Percentiles rank a stretch among this genome's conserved stretches.
Evolutionary conservation across 148 eudicot genomes (phyloP).

Genomic region (Dianthus caryophyllus): DNA sequence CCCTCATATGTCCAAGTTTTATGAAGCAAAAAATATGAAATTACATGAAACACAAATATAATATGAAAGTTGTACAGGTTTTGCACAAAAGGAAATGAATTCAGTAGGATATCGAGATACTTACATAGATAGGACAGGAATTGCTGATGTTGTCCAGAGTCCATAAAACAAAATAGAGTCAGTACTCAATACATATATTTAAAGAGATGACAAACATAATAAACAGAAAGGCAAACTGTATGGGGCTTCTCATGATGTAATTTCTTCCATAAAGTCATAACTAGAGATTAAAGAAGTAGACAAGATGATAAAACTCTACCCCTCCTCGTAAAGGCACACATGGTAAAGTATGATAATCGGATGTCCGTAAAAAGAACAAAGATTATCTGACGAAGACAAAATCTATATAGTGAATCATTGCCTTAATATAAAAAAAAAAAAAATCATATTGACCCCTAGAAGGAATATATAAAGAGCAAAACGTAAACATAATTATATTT

Average conservation of each 20-base stretch:
- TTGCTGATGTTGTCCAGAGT: conserved; percentile 56
- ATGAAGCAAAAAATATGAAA: not conserved
- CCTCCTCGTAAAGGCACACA: too few relatives aligned
- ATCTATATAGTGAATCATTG: not conserved
- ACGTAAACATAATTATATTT: too few relatives aligned
- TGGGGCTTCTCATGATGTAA: not conserved
- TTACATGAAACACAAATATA: not conserved
- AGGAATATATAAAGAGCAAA: not conserved
- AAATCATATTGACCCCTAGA: not conserved
- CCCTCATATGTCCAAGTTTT: not conserved
- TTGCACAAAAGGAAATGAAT: not conserved
- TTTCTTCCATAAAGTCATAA: not conserved
- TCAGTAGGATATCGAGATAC: conserved; percentile 22
- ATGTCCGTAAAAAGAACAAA: too few relatives aligned
- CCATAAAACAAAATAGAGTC: conserved; percentile 25
- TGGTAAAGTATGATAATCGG: too few relatives aligned
- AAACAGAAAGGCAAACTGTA: not conserved
- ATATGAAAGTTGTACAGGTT: conserved; percentile 4
- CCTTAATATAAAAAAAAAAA: not conserved
- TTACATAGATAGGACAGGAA: conserved; percentile 97
- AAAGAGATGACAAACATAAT: not conserved
- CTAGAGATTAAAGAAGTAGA: not conserved
- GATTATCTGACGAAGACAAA: not conserved
- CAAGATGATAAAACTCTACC: too few relatives aligned
- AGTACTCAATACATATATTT: conserved; percentile 30